Conservation (phyloP, 345 rosid genomes). For the Limnanthes douglasii region DNA sequence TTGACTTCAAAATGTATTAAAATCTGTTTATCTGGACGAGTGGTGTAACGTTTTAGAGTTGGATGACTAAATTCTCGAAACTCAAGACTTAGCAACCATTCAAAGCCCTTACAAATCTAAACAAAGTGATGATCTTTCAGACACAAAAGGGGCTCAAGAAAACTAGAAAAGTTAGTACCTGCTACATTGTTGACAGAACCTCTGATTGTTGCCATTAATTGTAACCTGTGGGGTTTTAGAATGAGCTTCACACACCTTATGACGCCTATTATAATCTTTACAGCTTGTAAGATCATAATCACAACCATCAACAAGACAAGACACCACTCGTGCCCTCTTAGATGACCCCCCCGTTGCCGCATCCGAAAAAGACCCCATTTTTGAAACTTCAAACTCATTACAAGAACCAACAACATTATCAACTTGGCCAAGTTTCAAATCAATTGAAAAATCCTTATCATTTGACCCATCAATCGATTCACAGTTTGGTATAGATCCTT, state of each 20-base stretch:
- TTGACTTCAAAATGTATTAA: too few relatives aligned
- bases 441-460: slow-evolving; percentile 44
- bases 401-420: slow-evolving; percentile 20
- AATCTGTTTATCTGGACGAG: too few relatives aligned
- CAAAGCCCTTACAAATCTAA: too few relatives aligned
- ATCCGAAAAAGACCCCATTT: slow-evolving; percentile 17
- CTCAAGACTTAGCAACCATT: too few relatives aligned
- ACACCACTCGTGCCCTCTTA: slow-evolving; percentile 43
- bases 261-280: slow-evolving; percentile 74
- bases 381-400: slow-evolving; percentile 22
- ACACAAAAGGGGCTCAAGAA: neutral
- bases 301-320: slow-evolving; percentile 75
- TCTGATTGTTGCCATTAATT: slow-evolving; percentile 46
- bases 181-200: slow-evolving; percentile 97
- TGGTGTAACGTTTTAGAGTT: too few relatives aligned
- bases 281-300: slow-evolving; percentile 49
- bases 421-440: slow-evolving; percentile 63
- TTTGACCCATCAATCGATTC: slow-evolving; percentile 25
- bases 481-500: slow-evolving; percentile 24
- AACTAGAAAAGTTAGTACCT: slow-evolving; percentile 20
- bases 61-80: too few relatives aligned
- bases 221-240: slow-evolving; percentile 66
- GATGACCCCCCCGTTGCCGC: slow-evolving; percentile 25
- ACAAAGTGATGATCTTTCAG: too few relatives aligned
- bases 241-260: slow-evolving; percentile 83